phyloP scores from a whole-genome alignment of 441 rosid species.

The Macaranga tanarius region DNA sequence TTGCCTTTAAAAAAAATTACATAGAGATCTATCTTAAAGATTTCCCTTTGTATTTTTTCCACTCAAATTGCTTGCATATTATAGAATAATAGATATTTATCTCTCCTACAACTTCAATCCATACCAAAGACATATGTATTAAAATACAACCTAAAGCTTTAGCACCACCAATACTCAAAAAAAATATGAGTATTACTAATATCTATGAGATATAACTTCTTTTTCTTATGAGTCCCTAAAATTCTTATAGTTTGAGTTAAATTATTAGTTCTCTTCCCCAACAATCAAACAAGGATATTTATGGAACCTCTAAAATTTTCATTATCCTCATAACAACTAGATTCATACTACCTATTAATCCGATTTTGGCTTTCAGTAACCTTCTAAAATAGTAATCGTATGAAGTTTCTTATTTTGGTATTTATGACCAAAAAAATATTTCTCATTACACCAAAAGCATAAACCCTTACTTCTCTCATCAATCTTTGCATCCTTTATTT shows the following conservation, averaged over 20 bases:
- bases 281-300: not conserved
- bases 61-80: no score
- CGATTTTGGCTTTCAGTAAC: not conserved
- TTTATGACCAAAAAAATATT: not conserved
- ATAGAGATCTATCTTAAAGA: not conserved
- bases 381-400: not conserved
- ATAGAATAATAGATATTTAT: no score
- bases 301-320: not conserved
- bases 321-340: no score
- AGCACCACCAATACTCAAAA: not conserved
- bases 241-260: not conserved
- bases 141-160: no score
- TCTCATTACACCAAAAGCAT: not conserved
- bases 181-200: not conserved
- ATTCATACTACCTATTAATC: not conserved
- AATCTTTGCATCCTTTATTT: not conserved
- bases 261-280: not conserved
- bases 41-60: not conserved
- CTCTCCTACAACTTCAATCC: no score
- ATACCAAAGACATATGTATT: no score
- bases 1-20: not conserved
- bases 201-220: not conserved
- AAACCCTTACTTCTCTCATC: not conserved
- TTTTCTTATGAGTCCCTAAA: not conserved
- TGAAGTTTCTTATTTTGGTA: not conserved